Evolutionary conservation across 1,139 yeast species (phyloP), one percentile per base, ranked within the genome.

Genomic region (Geotrichum aggregatum): DNA sequence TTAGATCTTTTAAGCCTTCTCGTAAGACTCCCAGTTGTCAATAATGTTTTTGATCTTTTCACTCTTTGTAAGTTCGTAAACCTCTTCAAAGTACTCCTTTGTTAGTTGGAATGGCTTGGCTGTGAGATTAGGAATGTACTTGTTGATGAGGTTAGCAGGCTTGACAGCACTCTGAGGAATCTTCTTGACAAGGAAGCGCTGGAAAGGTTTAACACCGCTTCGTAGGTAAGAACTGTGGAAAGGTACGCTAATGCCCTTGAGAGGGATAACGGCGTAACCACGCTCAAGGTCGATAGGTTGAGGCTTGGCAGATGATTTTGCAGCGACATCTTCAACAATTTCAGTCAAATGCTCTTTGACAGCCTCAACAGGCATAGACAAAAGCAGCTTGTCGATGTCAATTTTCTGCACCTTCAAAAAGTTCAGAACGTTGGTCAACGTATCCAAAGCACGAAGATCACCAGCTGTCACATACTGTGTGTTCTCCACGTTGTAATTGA

Each of bases 391-490:
- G 62, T 80, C 94, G 68, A 92, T 84, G 71, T 91, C 95, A 70
- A 92, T 84, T 79, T 92, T 92, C 77, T 94, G 95, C 59, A 91
- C 69, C 76, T 92, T 92, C 72, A 92, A 77, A 55, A 91, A 87
- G 71, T 94, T 92, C 74, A 92, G 79, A 11, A 92, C 97, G 66
- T 94, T 92, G 59, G 95, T 85, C 69, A 92, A 76, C 26, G 96
- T 84, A 69, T 92, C 98, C 67, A 94, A 80, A 45, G 85, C 98
- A 71, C 98, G 83, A 69, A 92, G 79, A 68, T 92, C 98, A 80
- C 98, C 98, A 59, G 98, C 98, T 58, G 97, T 84, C 63, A 94
- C 98, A 66, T 92, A 94, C 74, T 92, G 98, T 71, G 91, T 92
- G 76, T 92, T 92, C 74, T 92, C 98, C 65, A 92, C 98, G 66